phyloP scores from a whole-genome alignment of 768 basidiomycete species.

The Termitomyces sp. region DNA sequence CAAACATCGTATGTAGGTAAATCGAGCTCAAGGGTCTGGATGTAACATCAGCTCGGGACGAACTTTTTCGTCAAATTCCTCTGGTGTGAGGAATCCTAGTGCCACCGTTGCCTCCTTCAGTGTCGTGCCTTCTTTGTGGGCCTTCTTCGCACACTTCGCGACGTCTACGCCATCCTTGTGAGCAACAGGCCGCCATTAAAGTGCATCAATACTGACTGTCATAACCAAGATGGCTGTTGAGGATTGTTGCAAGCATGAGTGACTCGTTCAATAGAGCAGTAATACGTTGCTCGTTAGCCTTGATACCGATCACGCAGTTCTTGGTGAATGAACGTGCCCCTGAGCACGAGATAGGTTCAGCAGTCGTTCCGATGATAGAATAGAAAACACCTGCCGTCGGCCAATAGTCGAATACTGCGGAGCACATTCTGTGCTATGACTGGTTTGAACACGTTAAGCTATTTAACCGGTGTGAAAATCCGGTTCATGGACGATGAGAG shows the following conservation, averaged over 20 bases:
- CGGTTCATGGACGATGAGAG: neutral
- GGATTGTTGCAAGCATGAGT: slow-evolving; percentile 95
- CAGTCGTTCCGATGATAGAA: too few relatives aligned
- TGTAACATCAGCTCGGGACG: slow-evolving; percentile 87
- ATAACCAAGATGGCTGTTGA: slow-evolving; percentile 94
- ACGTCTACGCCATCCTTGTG: slow-evolving; percentile 55
- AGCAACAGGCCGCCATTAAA: slow-evolving; percentile 9
- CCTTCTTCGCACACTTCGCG: slow-evolving; percentile 98
- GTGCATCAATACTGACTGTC: slow-evolving; percentile 64
- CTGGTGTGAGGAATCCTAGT: slow-evolving; percentile 78
- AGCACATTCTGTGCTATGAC: slow-evolving; percentile 98
- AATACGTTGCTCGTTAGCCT: slow-evolving; percentile 95
- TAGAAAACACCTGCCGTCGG: slow-evolving; percentile 61
- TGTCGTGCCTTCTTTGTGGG: slow-evolving; percentile 97
- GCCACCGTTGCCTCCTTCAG: slow-evolving; percentile 91
- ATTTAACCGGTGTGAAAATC: slow-evolving; percentile 5
- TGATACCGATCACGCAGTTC: slow-evolving; percentile 94
- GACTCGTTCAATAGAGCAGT: slow-evolving; percentile 86
- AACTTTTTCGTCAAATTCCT: slow-evolving; percentile 94
- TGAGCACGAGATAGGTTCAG: slow-evolving; percentile 18
- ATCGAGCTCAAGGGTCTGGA: slow-evolving; percentile 34
- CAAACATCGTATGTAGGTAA: slow-evolving; percentile 3
- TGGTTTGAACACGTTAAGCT: slow-evolving; percentile 99
- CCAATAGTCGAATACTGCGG: slow-evolving; percentile 89
- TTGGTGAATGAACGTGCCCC: slow-evolving; percentile 91